Base-by-base conservation (phyloP, 352 stramenopile species). In the Globisporangium yorkense region DNA sequence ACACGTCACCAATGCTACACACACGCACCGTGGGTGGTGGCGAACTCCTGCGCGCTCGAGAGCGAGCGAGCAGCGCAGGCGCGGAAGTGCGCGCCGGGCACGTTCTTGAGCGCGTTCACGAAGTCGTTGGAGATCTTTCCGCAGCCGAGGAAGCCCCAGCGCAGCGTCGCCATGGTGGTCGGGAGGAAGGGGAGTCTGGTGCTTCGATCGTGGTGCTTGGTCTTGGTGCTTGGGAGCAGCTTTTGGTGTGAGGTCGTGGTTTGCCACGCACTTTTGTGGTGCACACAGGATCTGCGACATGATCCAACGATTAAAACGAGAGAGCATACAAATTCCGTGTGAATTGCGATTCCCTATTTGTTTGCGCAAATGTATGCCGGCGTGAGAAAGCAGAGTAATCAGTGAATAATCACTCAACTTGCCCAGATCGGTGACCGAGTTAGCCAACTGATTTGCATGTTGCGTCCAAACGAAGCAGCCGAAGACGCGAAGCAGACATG, bases 101-200 rank as follows among this genome's bases (percentile, higher is more conserved):
- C 48, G 18, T 52, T 39, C 45, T 74, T 71, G 43, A 81, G 72
- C 39, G 71, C 74, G 55, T 63, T 71, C 35, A 45, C 68, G 41
- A 86, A 86, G 62, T 81, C 75, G 51, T 65, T 66, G 1, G 62
- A 70, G 59, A 87, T 87, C 41, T 71, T 71, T 39, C 74, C 76
- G 61, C 74, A 87, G 51, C 76, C 74, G 51, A 80, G 65, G 56
- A 77, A 80, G 8, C 72, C 72, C 69, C 72, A 80, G 27, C 67
- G 70, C 7, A 77, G 70, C 45, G 65, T 21, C 24, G 13, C 7
- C 15, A 20, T 35, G 18, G n/a, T 15, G 21, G 47, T 12, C 7
- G 48, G 16, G 15, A 31, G 8, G 10, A 16, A 18, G 2, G 20
- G 39, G 48, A 4, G 16, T 13, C 15, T 54, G 33, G 15, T 54